phyloP scores from a whole-genome alignment of 73 alveolate species.

The Strombidium stylifer region DNA sequence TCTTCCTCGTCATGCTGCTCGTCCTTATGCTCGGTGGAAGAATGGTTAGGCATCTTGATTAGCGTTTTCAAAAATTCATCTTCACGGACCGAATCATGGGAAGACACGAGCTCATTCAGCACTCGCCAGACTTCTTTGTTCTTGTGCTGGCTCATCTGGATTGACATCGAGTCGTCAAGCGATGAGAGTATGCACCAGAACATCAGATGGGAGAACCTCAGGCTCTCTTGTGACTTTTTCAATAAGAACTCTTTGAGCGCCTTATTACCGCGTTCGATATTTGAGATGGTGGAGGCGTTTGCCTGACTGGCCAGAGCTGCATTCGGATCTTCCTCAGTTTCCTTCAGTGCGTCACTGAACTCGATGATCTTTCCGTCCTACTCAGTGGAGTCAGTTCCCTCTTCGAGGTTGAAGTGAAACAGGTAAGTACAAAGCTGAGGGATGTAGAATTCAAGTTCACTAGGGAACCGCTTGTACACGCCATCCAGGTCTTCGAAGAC shows the following conservation, averaged over 20 bases:
- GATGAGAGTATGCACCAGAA: conserved; percentile 48
- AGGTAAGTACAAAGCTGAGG: conserved; percentile 46
- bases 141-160: conserved; percentile 14
- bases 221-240: not conserved
- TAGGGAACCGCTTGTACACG: conserved; percentile 1
- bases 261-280: too few relatives aligned
- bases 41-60: too few relatives aligned
- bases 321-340: too few relatives aligned
- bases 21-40: too few relatives aligned
- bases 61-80: too few relatives aligned
- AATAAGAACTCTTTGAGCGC: conserved; percentile 29
- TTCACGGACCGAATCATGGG: too few relatives aligned
- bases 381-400: too few relatives aligned
- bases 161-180: conserved; percentile 12
- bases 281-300: too few relatives aligned
- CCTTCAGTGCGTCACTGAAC: too few relatives aligned
- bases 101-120: conserved; percentile 19
- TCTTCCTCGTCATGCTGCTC: too few relatives aligned
- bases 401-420: conserved; percentile 41
- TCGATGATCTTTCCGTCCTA: too few relatives aligned
- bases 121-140: conserved; percentile 11
- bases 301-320: too few relatives aligned
- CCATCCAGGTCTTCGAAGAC: conserved; percentile 16
- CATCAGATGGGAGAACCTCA: conserved; percentile 38
- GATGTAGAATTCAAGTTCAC: conserved; percentile 47